Base-by-base conservation (phyloP, 371 early-diverging fungal genomes). In the Apophysomyces elegans region DNA sequence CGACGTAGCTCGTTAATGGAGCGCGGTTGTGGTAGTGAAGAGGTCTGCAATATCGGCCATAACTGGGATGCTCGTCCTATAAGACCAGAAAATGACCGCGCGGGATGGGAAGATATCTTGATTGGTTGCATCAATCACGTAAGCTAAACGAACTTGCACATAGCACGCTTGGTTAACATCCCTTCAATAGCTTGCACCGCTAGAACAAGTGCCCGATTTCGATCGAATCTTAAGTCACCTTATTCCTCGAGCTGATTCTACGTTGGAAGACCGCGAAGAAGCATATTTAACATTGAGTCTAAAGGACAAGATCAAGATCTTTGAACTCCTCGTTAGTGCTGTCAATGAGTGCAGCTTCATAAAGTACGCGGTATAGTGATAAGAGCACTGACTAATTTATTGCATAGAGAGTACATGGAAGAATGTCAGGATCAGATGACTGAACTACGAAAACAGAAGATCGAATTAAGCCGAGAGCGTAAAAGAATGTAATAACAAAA, bases 401-500 rank as follows among this genome's bases (percentile, higher is more conserved):
- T 2, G 16, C 21, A 50, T 56, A 81, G 90, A 62, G 65, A 78
- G 26, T 90, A 87, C 68, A 84, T 92, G 76, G 91, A 88, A 37
- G 73, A 78, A 36, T 86, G 88, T 47, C 78, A 84, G 16, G 85
- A 88, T 43, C 72, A 79, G 7, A 70, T 83, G 58, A 80, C 81
- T 6, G 84, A 75, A 43, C 70, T 88, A 16, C 80, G 84, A 56
- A 80, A 80, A 59, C 88, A 89, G 80, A 77, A 86, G 56, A 74
- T 88, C n/a, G 92, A 91, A 14, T 54, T 90, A 26, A 86, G 86
- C 59, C 84, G 87, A 67, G 90, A 91, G 57, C 70, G 80, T 21
- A 86, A 83, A 60, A 69, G 81, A 39, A 72, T 83, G 63, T 73
- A 75, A 71, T 72, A 59, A 41, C 12, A n/a, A 11, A 7, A 38